Conservation (phyloP, 352 stramenopile species). For the Globisporangium solare region DNA sequence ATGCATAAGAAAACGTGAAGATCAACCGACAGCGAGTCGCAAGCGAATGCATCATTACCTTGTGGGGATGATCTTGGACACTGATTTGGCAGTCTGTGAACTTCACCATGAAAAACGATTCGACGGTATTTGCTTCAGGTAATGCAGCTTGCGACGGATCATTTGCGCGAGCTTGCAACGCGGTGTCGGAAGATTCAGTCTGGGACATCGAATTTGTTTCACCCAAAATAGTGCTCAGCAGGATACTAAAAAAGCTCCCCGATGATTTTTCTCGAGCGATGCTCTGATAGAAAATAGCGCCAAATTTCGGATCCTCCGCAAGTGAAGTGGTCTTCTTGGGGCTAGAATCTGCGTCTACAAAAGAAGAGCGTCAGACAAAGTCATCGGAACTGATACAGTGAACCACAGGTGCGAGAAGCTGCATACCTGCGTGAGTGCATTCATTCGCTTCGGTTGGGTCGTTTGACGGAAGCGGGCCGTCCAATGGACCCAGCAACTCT, state of each 20-base stretch:
- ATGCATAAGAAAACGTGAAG: not conserved
- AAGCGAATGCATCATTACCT: constrained; percentile 21
- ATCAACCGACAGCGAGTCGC: not conserved
- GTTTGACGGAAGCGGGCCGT: constrained; percentile 4
- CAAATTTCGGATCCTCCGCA: constrained; percentile 67
- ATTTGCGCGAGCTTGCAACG: not conserved
- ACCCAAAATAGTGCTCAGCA: not conserved
- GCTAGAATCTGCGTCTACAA: constrained; percentile 19
- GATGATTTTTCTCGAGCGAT: constrained; percentile 22
- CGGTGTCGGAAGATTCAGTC: not conserved
- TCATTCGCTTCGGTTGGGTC: not conserved
- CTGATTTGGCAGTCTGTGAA: constrained; percentile 80
- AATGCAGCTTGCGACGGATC: not conserved
- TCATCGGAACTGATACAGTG: not conserved
- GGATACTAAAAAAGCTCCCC: constrained; percentile 8
- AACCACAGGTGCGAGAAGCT: not conserved
- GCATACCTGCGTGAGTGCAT: not conserved
- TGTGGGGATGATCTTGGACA: constrained; percentile 60
- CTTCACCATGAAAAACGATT: constrained; percentile 63
- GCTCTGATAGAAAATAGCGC: constrained; percentile 41
- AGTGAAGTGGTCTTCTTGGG: constrained; percentile 66
- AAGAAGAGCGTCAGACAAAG: not conserved
- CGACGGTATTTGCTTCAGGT: constrained; percentile 19
- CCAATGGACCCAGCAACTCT: constrained; percentile 24
- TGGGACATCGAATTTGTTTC: not conserved